Evolutionary conservation across 2,329 filamentous ascomycete genomes (phyloP).

Genomic region (Penicillium sp.): DNA sequence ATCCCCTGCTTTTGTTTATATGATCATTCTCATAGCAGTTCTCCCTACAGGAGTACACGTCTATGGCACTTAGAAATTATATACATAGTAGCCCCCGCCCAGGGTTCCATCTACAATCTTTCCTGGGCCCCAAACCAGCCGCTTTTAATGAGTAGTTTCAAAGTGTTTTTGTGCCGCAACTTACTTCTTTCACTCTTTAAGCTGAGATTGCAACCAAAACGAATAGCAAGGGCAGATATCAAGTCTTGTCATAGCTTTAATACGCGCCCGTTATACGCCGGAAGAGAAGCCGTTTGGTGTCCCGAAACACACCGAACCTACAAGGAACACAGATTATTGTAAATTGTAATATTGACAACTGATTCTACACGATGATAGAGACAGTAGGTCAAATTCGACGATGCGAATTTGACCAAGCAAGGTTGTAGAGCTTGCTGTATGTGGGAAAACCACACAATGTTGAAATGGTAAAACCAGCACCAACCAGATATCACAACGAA

Average conservation of each 20-base stretch:
- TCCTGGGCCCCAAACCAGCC: neutral
- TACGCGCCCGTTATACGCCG: neutral
- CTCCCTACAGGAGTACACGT: too few species aligned
- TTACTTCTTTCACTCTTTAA: too few species aligned
- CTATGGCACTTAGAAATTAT: too few species aligned
- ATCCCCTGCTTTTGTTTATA: too few species aligned
- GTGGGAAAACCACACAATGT: slow-evolving; percentile 32
- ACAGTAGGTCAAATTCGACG: slow-evolving; percentile 24
- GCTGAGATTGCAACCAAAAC: neutral
- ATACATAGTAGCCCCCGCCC: too few species aligned
- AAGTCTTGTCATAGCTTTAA: neutral
- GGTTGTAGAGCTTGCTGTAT: slow-evolving; percentile 15
- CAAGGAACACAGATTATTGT: neutral
- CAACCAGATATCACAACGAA: slow-evolving; percentile 19
- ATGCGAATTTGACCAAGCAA: slow-evolving; percentile 23
- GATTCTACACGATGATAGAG: slow-evolving; percentile 22
- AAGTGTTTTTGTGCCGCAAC: neutral
- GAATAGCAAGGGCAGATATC: neutral
- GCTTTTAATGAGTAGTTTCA: neutral
- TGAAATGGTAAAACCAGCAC: slow-evolving; percentile 33
- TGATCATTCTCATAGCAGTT: too few species aligned
- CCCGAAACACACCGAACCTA: neutral
- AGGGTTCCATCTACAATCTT: too few species aligned
- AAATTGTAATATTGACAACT: slow-evolving; percentile 23
- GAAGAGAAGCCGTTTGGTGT: neutral